Evolutionary conservation across 202 grass and related monocot species (phyloP).

Genomic region (Panicum virgatum): DNA sequence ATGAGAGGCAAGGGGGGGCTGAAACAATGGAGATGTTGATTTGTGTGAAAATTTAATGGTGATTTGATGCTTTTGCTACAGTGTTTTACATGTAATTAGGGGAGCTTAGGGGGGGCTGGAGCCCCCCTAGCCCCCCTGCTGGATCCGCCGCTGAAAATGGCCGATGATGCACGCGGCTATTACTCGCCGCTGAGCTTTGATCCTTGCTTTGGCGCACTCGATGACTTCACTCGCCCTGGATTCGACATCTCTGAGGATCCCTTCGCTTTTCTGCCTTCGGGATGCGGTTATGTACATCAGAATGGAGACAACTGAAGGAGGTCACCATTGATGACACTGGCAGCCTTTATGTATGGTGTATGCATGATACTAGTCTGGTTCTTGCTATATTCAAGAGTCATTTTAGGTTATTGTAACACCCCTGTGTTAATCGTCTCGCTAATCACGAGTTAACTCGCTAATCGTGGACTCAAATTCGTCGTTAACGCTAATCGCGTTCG

Average conservation of each 20-base stretch:
- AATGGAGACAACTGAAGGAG: constrained; percentile 53
- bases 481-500: too few species aligned
- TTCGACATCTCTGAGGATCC: constrained; percentile 65
- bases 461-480: too few species aligned
- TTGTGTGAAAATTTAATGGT: too few species aligned
- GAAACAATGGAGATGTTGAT: too few species aligned
- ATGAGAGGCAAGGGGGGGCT: too few species aligned
- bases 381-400: constrained; percentile 39
- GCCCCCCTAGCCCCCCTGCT: too few species aligned
- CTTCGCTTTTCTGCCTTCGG: constrained; percentile 54
- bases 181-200: constrained; percentile 79
- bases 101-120: too few species aligned
- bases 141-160: too few species aligned
- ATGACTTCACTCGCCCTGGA: constrained; percentile 63
- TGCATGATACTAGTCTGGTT: constrained; percentile 20
- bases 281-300: constrained; percentile 42
- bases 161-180: constrained; percentile 52
- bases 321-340: neutral
- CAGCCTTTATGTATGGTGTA: constrained; percentile 33
- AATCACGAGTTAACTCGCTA: too few species aligned
- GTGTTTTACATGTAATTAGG: too few species aligned
- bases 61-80: too few species aligned
- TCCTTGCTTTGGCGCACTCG: constrained; percentile 68
- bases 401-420: constrained; percentile 53
- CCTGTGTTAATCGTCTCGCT: too few species aligned